Evolutionary conservation across 495 filamentous ascomycete species (phyloP), one percentile per base, ranked within the genome.

Genomic region (Neurospora sp.): DNA sequence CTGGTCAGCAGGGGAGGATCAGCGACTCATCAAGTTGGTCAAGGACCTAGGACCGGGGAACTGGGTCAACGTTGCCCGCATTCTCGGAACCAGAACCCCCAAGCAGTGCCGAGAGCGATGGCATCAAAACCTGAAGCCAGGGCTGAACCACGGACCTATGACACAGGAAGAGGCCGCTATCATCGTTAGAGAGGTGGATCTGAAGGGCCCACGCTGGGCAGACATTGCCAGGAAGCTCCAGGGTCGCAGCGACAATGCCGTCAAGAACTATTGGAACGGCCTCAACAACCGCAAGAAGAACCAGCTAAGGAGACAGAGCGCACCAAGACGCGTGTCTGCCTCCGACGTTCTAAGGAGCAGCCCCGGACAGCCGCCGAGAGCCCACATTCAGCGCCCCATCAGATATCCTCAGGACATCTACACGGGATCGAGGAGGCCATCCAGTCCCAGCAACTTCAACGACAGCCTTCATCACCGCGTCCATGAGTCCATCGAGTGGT

Each of bases 231-330:
- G 96, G 77, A 85, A 88, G 21, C 88, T 99, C 31, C 88, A 91
- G 21, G 95, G 94, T 74, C 90, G 96, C 76, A 97, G 94, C 84
- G 96, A 99, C 85, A 99, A 99, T 79, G 92, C 93, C 39, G 94
- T 99, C 70, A 99, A 99, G 89, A 99, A 99, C 83, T 98, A 94
- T 93, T 98, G 93, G 93, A 98, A 99, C 82, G 95, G 96, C 40
- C 92, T 92, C 79, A 91, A 93, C 90, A 97, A 98, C 83, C 89
- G 94, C 76, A 82, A 87, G 75, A 78, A 84, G 80, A 76, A 83
- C 3, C 54, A 66, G 54, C 54, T 66, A 8, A 66, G 54, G 54
- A 66, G 54, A 34, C 54, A 66, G 54, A 66, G 54, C 28, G 54
- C 54, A 66, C 54, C 54, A 34, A 66, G 54, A 66, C 54, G 28